phyloP scores from a whole-genome alignment of 331 rosid species.

The Malus hybrid region DNA sequence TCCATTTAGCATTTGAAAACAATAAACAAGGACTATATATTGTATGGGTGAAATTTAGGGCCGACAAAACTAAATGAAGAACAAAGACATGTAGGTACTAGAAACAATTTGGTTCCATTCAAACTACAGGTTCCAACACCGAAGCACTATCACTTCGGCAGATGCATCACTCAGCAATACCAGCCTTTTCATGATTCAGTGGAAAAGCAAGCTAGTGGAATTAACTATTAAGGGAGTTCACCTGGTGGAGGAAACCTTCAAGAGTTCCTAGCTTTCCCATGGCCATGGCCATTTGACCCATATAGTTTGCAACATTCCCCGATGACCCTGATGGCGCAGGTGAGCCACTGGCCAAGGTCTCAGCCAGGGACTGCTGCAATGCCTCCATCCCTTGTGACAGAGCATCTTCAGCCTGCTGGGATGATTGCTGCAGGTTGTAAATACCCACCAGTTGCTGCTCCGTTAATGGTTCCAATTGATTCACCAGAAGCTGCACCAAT shows the following conservation, averaged over 20 bases:
- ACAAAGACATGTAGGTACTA: neutral
- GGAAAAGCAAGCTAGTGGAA: neutral
- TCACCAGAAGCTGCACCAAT: slow-evolving; percentile 65
- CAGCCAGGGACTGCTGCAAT: slow-evolving; percentile 91
- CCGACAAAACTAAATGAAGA: neutral
- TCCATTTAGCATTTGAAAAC: neutral
- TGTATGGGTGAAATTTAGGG: neutral
- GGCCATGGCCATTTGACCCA: slow-evolving; percentile 99
- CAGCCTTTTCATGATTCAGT: neutral
- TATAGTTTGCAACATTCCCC: slow-evolving; percentile 88
- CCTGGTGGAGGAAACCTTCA: slow-evolving; percentile 94
- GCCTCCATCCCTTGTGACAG: slow-evolving; percentile 98
- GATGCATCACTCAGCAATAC: neutral
- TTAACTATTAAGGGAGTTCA: slow-evolving; percentile 3
- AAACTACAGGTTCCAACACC: neutral
- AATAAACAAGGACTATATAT: neutral
- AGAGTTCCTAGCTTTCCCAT: slow-evolving; percentile 98
- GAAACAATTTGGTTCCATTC: neutral
- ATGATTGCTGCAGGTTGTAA: slow-evolving; percentile 84
- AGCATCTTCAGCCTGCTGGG: slow-evolving; percentile 96
- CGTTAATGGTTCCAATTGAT: slow-evolving; percentile 84
- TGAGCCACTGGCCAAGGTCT: slow-evolving; percentile 77
- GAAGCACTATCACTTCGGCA: neutral
- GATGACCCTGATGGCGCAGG: slow-evolving; percentile 67
- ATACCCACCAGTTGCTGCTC: slow-evolving; percentile 86